These are phyloP conservation scores for Pleurotus djamor DNA, from an alignment of 768 basidiomycete species.

Conservation along the genomic window DNA sequence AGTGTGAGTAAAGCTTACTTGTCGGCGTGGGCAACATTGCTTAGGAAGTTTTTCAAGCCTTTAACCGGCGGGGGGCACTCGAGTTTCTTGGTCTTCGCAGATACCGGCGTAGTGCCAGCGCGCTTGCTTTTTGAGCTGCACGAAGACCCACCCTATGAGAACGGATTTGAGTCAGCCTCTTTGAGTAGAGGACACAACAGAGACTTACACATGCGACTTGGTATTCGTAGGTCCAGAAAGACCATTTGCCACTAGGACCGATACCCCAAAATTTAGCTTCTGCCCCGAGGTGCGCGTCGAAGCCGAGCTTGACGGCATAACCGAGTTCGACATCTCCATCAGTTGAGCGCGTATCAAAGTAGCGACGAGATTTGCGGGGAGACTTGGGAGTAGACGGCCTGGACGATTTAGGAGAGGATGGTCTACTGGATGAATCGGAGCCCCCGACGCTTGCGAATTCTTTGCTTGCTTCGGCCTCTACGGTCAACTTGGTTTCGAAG, in stretches of 20 bases:
- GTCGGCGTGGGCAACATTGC: too few species aligned
- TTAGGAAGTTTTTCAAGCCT: too few species aligned
- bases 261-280: background rate
- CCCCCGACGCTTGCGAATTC: background rate
- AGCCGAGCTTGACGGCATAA: background rate
- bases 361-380: background rate
- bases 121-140: too few species aligned
- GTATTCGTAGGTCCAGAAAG: constrained; percentile 1
- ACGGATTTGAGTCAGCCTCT: background rate
- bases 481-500: background rate
- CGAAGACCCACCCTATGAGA: background rate
- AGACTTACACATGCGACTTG: background rate
- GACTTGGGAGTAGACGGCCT: background rate
- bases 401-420: background rate
- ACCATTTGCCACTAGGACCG: background rate
- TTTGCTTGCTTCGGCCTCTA: background rate
- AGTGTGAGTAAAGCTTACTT: too few species aligned
- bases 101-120: too few species aligned
- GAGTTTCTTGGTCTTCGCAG: too few species aligned
- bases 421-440: background rate
- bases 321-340: background rate
- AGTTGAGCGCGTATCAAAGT: background rate
- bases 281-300: background rate
- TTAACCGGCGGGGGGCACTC: too few species aligned
- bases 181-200: background rate